These are phyloP conservation scores for Dysphania ambrosioides DNA, from an alignment of 148 eudicot genomes.

Conservation along the genomic window DNA sequence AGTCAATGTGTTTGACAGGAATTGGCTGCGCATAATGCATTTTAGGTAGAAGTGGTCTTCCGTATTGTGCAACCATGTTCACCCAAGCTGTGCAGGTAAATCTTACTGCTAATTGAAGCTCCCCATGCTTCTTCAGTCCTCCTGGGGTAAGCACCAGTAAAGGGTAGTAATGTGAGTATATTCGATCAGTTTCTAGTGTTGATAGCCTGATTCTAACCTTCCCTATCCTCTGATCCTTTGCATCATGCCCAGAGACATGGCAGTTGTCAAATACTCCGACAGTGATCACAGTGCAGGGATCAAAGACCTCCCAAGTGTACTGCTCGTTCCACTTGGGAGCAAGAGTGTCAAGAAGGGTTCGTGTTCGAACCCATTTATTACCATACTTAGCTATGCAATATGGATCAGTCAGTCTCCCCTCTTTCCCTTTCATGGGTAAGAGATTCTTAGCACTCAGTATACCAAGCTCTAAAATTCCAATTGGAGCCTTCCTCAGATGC, in stretches of 20 bases:
- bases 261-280: constrained; percentile 88
- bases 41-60: constrained; percentile 87
- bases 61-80: constrained; percentile 82
- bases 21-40: constrained; percentile 90
- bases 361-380: constrained; percentile 88
- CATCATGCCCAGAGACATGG: constrained; percentile 58
- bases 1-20: constrained; percentile 66
- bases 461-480: constrained; percentile 83
- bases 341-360: constrained; percentile 73
- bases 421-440: constrained; percentile 74
- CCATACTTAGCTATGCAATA: constrained; percentile 96
- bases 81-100: constrained; percentile 91
- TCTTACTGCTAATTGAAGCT: constrained; percentile 75
- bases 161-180: constrained; percentile 84
- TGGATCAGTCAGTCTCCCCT: constrained; percentile 69
- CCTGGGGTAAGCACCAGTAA: constrained; percentile 61
- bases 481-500: constrained; percentile 56
- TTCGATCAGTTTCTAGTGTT: constrained; percentile 67
- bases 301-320: constrained; percentile 91
- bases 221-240: constrained; percentile 71
- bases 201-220: constrained; percentile 85
- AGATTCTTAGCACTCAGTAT: constrained; percentile 73
- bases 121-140: constrained; percentile 84
- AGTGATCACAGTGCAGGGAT: constrained; percentile 87
- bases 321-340: constrained; percentile 88